A percentile compares a stretch with the other conserved stretches of the same genome.
Evolutionary conservation across 257 asterid genomes (phyloP).

Genomic region (Catharanthus roseus): DNA sequence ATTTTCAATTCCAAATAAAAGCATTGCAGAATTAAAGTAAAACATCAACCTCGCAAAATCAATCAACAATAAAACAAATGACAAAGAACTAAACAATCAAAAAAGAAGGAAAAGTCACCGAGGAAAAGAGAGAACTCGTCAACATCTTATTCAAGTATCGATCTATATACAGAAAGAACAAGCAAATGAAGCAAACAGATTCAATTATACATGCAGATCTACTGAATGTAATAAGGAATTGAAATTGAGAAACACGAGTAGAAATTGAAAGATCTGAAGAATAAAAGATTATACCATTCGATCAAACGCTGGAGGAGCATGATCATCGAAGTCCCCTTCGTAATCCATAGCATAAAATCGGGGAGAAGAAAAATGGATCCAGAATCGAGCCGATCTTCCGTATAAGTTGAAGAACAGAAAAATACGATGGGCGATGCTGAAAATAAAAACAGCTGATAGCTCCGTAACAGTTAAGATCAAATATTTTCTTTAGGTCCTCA

Average conservation of each 20-base stretch:
- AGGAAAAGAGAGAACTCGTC: neutral
- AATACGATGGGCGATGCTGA: neutral
- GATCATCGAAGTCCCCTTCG: conserved; percentile 39
- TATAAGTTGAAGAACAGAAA: neutral
- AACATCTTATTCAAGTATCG: neutral
- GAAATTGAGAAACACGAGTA: conserved; percentile 1
- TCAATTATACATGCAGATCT: conserved; percentile 25
- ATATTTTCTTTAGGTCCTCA: conserved; percentile 21
- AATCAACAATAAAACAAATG: neutral
- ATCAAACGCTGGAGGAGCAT: conserved; percentile 41
- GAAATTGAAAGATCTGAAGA: conserved; percentile 19
- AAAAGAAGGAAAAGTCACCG: neutral
- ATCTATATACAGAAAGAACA: neutral
- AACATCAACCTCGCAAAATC: neutral
- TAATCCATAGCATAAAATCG: conserved; percentile 27
- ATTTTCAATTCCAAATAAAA: too few relatives aligned
- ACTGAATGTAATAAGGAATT: conserved; percentile 9
- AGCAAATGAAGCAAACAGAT: neutral
- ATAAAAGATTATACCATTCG: conserved; percentile 36
- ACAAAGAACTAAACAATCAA: neutral
- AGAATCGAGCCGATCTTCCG: conserved; percentile 6
- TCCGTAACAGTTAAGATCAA: neutral
- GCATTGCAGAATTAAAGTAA: too few relatives aligned
- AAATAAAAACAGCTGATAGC: conserved; percentile 1
- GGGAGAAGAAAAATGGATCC: neutral